Evolutionary conservation across 345 rosid species (phyloP).

Genomic region (Litchi chinensis): DNA sequence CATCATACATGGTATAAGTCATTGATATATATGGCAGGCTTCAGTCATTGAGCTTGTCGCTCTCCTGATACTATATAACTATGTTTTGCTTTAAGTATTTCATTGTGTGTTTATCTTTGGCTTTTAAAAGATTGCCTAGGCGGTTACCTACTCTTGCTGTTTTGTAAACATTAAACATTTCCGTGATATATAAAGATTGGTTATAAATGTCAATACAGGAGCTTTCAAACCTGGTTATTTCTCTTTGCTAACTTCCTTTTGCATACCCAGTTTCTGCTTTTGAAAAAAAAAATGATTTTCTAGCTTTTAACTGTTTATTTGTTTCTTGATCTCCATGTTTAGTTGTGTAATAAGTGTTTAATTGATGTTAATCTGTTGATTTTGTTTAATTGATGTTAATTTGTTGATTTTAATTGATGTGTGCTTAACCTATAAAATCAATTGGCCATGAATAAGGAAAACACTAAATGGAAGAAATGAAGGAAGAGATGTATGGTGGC

Average conservation of each 20-base stretch:
- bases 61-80: not conserved
- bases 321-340: slow-evolving; percentile 31
- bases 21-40: not conserved
- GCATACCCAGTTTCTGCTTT: not conserved
- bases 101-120: not conserved
- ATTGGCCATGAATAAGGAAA: too few species aligned
- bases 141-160: not conserved
- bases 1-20: not conserved
- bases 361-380: slow-evolving; percentile 21
- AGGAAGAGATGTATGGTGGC: too few species aligned
- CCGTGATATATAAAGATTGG: not conserved
- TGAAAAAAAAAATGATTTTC: not conserved
- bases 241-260: not conserved
- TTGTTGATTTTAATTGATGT: too few species aligned
- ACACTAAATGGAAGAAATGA: too few species aligned
- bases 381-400: not conserved
- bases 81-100: not conserved
- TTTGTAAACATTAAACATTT: not conserved
- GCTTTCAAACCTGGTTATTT: not conserved
- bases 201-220: not conserved
- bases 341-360: slow-evolving; percentile 12
- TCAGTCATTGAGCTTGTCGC: not conserved
- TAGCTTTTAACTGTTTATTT: not conserved
- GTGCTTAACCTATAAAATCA: too few species aligned
- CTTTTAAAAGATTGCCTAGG: not conserved